These are phyloP conservation scores for Fusarium transvaalense DNA, from an alignment of 2,329 filamentous ascomycete species.

Conservation along the genomic window DNA sequence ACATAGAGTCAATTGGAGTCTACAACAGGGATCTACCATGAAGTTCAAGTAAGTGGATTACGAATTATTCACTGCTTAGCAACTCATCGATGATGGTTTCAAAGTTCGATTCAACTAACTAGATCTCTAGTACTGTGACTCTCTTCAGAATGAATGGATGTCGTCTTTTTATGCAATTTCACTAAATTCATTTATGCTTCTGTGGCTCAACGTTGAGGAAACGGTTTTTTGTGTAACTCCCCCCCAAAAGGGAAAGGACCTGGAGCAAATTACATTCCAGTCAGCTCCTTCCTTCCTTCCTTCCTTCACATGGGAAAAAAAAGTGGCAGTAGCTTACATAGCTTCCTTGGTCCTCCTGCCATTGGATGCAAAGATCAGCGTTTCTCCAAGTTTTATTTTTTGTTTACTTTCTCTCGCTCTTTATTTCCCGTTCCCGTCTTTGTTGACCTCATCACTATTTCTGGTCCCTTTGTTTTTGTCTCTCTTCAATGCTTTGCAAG, in stretches of 20 bases:
- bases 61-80: neutral
- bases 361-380: constrained; percentile 41
- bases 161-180: constrained; percentile 10
- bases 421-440: constrained; percentile 4
- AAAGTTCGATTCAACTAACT: neutral
- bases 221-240: constrained; percentile 20
- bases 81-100: constrained; percentile 10
- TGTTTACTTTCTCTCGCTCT: constrained; percentile 3
- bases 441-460: constrained; percentile 29
- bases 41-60: constrained; percentile 3
- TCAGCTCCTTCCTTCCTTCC: neutral
- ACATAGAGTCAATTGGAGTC: neutral
- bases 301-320: too few relatives aligned
- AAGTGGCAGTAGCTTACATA: neutral
- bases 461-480: constrained; percentile 5
- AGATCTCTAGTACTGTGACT: too few relatives aligned
- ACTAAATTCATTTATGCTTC: constrained; percentile 18
- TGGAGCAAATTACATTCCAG: constrained; percentile 7
- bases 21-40: constrained; percentile 6
- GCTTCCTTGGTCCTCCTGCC: constrained; percentile 9
- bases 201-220: constrained; percentile 13
- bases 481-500: neutral
- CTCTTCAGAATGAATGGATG: neutral
- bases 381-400: neutral
- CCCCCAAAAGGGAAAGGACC: constrained; percentile 15